Evolutionary conservation across 2,329 filamentous ascomycete species (phyloP), one percentile per base, ranked within the genome.

Genomic region (Colletotrichum sp.): DNA sequence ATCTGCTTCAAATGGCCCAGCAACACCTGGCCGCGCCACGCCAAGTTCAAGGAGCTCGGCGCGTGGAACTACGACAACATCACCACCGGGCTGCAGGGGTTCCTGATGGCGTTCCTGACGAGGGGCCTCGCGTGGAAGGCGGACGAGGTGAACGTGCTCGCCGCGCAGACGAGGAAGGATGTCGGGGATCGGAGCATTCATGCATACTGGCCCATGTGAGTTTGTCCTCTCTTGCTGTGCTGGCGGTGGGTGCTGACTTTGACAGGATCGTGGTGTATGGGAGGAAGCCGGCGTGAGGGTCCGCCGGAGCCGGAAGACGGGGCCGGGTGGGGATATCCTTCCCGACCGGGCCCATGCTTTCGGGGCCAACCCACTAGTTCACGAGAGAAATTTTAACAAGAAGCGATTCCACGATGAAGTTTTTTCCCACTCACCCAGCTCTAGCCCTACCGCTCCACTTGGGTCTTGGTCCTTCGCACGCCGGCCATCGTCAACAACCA

Each of bases 141-240:
- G 9, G 83, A 83, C 18, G 81, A 85, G 69, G 80, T 81, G 64
- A 69, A 75, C 39, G 76, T 79, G 59, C 81, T 82, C 18, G 78
- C 79, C 34, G 78, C 78, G 3, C 60, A 75, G 16, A 80, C 81
- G 8, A 78, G 80, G 26, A 79, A 78, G 68, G 79, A 83, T n/a
- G 68, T 82, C 10, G 77, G 71, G 34, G 79, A 82, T 24, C 72
- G 71, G 24, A 80, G 57, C 4, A 78, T 82, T 7, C 82, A 83
- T 71, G 78, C 79, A 4, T 83, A 82, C 66, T 82, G 84, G 82
- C 83, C 84, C 18, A 82, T 86, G 84, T 86, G 77, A 82, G 84
- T 72, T n/a, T 30, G 12, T 24, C 4, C 6, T 21, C 8, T 9
- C 18, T 28, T n/a, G 63, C 16, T 26, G 4, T 15, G 9, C 7